phyloP scores from a whole-genome alignment of 1,284 basidiomycete genomes.

The Malassezia sympodialis region DNA sequence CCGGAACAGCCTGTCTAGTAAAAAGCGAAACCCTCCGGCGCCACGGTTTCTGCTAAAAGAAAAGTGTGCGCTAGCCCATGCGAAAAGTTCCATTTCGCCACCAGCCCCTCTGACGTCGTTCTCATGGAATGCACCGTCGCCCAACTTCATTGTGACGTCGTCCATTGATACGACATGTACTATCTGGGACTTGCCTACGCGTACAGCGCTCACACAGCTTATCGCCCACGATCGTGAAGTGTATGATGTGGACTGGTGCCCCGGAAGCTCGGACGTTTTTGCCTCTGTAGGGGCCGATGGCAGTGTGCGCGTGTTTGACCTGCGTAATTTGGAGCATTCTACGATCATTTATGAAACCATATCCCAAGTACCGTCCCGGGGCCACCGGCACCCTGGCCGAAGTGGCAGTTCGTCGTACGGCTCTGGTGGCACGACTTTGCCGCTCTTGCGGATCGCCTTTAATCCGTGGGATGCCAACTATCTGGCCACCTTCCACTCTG shows the following conservation, averaged over 20 bases:
- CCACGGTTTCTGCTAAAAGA: slow-evolving; percentile 35
- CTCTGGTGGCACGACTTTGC: slow-evolving; percentile 19
- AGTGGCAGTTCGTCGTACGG: background rate
- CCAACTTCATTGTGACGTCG: slow-evolving; percentile 46
- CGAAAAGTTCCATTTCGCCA: slow-evolving; percentile 38
- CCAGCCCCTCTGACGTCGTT: slow-evolving; percentile 47
- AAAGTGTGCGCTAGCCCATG: slow-evolving; percentile 43
- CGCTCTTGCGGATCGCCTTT: slow-evolving; percentile 45
- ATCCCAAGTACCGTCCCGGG: slow-evolving; percentile 18
- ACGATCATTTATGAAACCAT: slow-evolving; percentile 83
- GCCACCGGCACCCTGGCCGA: background rate
- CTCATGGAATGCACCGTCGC: slow-evolving; percentile 46
- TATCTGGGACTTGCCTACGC: slow-evolving; percentile 82
- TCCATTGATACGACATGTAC: slow-evolving; percentile 57
- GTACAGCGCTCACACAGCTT: slow-evolving; percentile 82
- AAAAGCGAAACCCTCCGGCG: slow-evolving; percentile 12
- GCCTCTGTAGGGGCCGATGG: slow-evolving; percentile 97
- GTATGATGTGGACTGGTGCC: slow-evolving; percentile 95
- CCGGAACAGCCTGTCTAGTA: slow-evolving; percentile 9
- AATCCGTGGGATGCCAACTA: slow-evolving; percentile 49
- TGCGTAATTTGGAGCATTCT: slow-evolving; percentile 89
- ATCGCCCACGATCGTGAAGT: slow-evolving; percentile 93
- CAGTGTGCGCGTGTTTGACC: slow-evolving; percentile 86
- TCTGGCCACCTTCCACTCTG: slow-evolving; percentile 46
- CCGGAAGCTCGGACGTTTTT: slow-evolving; percentile 92